Conservation (phyloP, 495 filamentous ascomycete species). For the Penicillium chermesinum region DNA sequence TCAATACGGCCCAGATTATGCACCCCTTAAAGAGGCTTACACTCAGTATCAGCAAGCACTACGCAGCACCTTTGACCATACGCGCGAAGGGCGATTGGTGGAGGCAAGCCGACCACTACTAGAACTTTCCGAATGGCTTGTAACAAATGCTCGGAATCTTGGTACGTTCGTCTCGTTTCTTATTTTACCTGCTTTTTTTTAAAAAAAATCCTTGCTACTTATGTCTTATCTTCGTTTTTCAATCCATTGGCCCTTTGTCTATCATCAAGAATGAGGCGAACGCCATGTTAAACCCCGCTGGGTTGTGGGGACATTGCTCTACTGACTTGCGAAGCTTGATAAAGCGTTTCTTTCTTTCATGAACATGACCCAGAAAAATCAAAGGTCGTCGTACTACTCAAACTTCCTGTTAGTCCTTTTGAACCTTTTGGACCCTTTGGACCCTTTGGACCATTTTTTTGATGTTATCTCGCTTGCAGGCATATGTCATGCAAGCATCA, state of each 20-base stretch:
- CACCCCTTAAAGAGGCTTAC: constrained; percentile 58
- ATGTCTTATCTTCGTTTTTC: not conserved
- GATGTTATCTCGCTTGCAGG: constrained; percentile 7
- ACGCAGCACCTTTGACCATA: constrained; percentile 69
- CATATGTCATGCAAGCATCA: constrained; percentile 20
- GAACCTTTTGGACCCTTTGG: not conserved
- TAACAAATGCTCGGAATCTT: constrained; percentile 73
- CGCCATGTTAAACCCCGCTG: no score
- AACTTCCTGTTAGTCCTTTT: no score
- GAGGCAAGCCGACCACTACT: constrained; percentile 70
- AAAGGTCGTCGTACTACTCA: constrained; percentile 1
- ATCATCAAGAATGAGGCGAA: no score
- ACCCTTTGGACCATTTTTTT: constrained; percentile 13
- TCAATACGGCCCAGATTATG: constrained; percentile 23
- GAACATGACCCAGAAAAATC: not conserved
- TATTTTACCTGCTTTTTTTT: constrained; percentile 1
- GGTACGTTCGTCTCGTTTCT: constrained; percentile 57
- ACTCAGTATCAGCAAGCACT: constrained; percentile 67
- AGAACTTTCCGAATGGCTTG: constrained; percentile 77
- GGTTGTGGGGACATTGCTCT: no score
- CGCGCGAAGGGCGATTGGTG: constrained; percentile 64
- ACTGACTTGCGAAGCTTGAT: no score
- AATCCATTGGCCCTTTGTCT: no score
- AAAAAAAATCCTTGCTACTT: constrained; percentile 9
- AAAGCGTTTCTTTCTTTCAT: no score